Evolutionary conservation across 2,329 filamentous ascomycete species (phyloP), one percentile per base, ranked within the genome.

Genomic region (Emmonsiellopsis sp.): DNA sequence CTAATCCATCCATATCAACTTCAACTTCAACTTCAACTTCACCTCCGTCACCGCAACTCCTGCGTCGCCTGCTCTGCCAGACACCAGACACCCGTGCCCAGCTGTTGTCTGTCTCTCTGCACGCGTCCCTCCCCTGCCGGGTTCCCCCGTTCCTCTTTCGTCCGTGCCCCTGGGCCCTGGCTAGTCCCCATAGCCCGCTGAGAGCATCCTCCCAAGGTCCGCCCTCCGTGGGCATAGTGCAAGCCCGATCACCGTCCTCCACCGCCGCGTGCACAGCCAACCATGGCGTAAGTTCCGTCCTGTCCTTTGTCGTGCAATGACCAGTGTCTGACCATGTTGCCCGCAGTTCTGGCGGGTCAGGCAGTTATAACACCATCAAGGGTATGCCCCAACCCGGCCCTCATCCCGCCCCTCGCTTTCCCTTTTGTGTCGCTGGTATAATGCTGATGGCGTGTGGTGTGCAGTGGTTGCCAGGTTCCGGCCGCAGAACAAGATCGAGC

Each of bases 401-500:
- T 6, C 44, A 10, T 5, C 7, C 20, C 3, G 1, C 7, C 8
- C 11, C 8, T 15, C 32, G 15, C 8, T 26, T 47, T 35, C 31
- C 45, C 15, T 37, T 20, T 42, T 42, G n/a, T 42, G 40, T 13
- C 2, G 6, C 7, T 46, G 20, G 26, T 46, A 32, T 9, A 46
- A 41, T 30, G 3, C 20, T 31, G 3, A 50, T 50, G 20, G 34
- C 40, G 15, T 30, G 38, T 16, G 4, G 15, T 86, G 78, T 47
- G 81, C 60, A 88, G 93, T 98, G 71, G 91, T 98, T 71, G 92
- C 92, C 78, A 89, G 93, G 67, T 98, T 98, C 76, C 84, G 93
- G 69, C 93, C 93, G 64, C 92, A 96, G 76, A 98, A 98, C 79
- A 89, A 89, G 76, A 75, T 93, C 72, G 93, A 98, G 78, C 79